Conservation (phyloP, 805 yeast genomes). For the Metschnikowia koreensis region DNA sequence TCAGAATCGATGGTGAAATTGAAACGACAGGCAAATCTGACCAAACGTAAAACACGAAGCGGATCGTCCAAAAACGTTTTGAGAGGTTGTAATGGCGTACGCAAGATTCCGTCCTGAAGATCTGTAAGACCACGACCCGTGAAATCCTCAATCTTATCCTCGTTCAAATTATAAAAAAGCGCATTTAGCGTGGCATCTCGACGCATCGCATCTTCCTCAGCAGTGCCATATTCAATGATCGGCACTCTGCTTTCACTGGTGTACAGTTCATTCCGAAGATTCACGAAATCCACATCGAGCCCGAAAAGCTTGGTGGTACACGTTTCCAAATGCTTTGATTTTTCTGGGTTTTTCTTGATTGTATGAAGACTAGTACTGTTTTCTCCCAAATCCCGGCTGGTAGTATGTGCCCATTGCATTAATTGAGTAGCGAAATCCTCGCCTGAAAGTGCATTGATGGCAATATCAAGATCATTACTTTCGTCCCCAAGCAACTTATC, state of each 20-base stretch:
- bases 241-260: constrained; percentile 88
- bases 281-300: constrained; percentile 90
- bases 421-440: constrained; percentile 76
- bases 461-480: constrained; percentile 89
- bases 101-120: constrained; percentile 61
- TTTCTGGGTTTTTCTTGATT: constrained; percentile 90
- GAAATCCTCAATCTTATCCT: constrained; percentile 74
- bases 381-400: constrained; percentile 28
- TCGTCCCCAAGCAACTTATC: constrained; percentile 82
- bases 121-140: constrained; percentile 77
- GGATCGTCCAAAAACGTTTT: constrained; percentile 95
- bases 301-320: constrained; percentile 87
- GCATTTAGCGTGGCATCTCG: constrained; percentile 97
- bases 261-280: constrained; percentile 83
- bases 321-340: constrained; percentile 94
- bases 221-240: constrained; percentile 76
- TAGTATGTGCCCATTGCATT: constrained; percentile 42
- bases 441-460: constrained; percentile 81
- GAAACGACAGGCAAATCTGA: constrained; percentile 82
- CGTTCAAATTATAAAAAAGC: constrained; percentile 76
- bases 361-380: constrained; percentile 55
- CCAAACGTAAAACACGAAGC: constrained; percentile 76
- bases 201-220: constrained; percentile 85
- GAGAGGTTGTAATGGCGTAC: constrained; percentile 85
- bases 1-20: constrained; percentile 60